A percentile compares a stretch with the other conserved stretches of the same genome.
phyloP scores from a whole-genome alignment of 805 yeast genomes.

The Wickerhamiella galacta region DNA sequence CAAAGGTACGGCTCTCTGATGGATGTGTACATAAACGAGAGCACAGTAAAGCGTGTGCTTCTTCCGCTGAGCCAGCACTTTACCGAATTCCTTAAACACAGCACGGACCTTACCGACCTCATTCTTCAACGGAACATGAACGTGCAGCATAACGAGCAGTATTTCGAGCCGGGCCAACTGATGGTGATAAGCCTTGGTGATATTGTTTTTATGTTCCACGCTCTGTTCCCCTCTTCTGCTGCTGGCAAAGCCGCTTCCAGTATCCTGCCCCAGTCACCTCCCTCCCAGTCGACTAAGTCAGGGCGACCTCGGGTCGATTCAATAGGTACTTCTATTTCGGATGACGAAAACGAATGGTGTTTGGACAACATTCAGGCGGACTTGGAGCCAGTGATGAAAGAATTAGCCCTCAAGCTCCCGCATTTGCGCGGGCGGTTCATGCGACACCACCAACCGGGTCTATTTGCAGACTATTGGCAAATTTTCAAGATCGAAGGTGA shows the following conservation, averaged over 20 bases:
- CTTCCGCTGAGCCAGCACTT: slow-evolving; percentile 6
- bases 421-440: slow-evolving; percentile 9
- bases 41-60: slow-evolving; percentile 13
- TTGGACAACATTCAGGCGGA: slow-evolving; percentile 20
- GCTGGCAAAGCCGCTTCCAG: slow-evolving; percentile 7
- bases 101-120: slow-evolving; percentile 1
- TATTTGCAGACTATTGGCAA: slow-evolving; percentile 19
- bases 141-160: slow-evolving; percentile 1
- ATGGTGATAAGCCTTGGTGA: slow-evolving; percentile 20
- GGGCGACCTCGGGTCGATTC: no score
- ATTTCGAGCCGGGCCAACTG: slow-evolving; percentile 11
- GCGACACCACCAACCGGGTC: slow-evolving; percentile 12
- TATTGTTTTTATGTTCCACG: slow-evolving; percentile 15
- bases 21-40: slow-evolving; percentile 12
- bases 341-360: slow-evolving; percentile 19
- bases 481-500: slow-evolving; percentile 19
- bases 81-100: slow-evolving; percentile 5
- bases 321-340: not conserved
- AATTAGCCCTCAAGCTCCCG: slow-evolving; percentile 13
- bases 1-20: slow-evolving; percentile 13
- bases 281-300: slow-evolving; percentile 1
- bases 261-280: no score
- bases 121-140: not conserved
- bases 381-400: slow-evolving; percentile 20
- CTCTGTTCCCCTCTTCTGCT: slow-evolving; percentile 14